A percentile compares a stretch with the other conserved stretches of the same genome.
Evolutionary conservation across 148 eudicot species (phyloP).

Genomic region (Silene conica): DNA sequence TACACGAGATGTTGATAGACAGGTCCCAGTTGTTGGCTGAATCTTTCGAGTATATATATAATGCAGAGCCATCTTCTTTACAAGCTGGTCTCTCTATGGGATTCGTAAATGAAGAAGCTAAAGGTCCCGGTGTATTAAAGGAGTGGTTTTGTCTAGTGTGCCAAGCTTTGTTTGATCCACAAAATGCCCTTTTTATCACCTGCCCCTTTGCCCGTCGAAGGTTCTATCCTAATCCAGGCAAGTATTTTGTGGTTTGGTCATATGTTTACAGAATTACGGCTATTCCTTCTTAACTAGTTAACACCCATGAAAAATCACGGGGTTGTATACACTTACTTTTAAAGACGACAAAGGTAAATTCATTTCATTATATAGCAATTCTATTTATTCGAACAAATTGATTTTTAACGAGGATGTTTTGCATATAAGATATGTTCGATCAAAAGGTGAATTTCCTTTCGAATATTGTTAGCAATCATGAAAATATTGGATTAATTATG

Average conservation of each 20-base stretch:
- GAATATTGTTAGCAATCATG: too few species aligned
- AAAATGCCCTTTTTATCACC: constrained; percentile 72
- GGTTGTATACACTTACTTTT: too few species aligned
- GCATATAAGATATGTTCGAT: too few species aligned
- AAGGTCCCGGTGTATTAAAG: constrained; percentile 87
- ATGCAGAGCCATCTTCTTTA: constrained; percentile 44
- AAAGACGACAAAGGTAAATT: too few species aligned
- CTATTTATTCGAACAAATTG: too few species aligned
- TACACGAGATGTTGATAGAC: constrained; percentile 88
- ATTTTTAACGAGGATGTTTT: too few species aligned
- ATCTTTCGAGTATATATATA: constrained; percentile 74
- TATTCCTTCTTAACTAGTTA: not conserved
- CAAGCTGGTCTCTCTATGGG: constrained; percentile 73
- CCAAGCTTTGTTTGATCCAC: constrained; percentile 77
- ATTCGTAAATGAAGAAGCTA: constrained; percentile 91
- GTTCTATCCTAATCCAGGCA: constrained; percentile 91
- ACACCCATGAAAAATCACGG: too few species aligned
- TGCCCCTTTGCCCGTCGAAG: constrained; percentile 86
- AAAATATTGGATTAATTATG: too few species aligned
- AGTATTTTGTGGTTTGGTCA: not conserved
- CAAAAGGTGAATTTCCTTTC: too few species aligned
- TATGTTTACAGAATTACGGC: not conserved
- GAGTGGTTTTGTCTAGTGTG: constrained; percentile 93
- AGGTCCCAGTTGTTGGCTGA: constrained; percentile 72
- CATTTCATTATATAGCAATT: too few species aligned